phyloP scores from a whole-genome alignment of 257 asterid species.

The Dorcoceras hygrometricum region DNA sequence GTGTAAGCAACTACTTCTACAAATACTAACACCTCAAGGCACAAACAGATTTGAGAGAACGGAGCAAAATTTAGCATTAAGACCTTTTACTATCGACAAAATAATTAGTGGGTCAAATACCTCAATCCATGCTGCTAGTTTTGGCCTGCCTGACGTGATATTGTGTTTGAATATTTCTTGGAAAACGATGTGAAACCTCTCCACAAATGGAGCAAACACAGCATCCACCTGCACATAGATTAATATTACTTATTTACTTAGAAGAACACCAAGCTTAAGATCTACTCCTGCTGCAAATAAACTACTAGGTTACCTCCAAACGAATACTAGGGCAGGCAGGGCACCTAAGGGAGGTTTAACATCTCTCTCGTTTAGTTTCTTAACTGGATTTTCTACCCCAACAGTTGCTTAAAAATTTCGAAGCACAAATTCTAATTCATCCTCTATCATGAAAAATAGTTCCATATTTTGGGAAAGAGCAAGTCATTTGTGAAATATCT shows the following conservation, averaged over 20 bases:
- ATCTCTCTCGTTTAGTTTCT: no score
- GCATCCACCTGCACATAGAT: conserved; percentile 42
- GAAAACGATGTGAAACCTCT: conserved; percentile 46
- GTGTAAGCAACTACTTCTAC: not conserved
- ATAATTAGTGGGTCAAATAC: conserved; percentile 26
- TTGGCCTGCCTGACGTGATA: conserved; percentile 48
- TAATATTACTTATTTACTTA: conserved; percentile 7
- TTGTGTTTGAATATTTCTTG: conserved; percentile 35
- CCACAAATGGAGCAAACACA: conserved; percentile 53
- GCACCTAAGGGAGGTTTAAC: not conserved
- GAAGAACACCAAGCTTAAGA: not conserved
- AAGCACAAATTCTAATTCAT: no score
- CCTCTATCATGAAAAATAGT: not conserved
- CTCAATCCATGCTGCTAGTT: conserved; percentile 49
- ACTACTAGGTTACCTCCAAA: not conserved
- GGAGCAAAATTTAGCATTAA: not conserved
- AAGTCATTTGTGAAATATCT: not conserved
- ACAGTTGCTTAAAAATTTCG: not conserved
- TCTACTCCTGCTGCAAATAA: not conserved
- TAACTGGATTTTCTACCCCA: no score
- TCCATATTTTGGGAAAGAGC: not conserved
- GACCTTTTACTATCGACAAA: not conserved
- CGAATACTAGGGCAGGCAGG: not conserved
- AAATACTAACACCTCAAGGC: not conserved
- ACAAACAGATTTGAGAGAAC: not conserved